These are phyloP conservation scores for Hypoxylon intermedium DNA, from an alignment of 495 filamentous ascomycete species.

Conservation along the genomic window DNA sequence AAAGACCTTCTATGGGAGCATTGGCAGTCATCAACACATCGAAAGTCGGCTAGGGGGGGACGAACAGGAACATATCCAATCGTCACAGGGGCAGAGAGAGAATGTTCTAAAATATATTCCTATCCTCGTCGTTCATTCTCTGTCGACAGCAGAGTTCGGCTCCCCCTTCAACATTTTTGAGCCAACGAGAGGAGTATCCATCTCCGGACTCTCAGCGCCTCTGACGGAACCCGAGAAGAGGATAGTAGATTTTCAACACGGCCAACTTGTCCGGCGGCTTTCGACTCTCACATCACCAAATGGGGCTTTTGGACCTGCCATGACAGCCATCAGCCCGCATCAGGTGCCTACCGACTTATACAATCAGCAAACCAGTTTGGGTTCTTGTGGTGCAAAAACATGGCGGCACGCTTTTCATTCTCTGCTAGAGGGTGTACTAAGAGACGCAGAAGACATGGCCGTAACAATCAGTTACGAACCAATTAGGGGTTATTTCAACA, in stretches of 20 bases:
- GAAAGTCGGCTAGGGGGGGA: neutral
- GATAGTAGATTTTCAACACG: slow-evolving; percentile 43
- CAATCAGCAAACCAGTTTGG: slow-evolving; percentile 4
- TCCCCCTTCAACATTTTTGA: slow-evolving; percentile 46
- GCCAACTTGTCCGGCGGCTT: slow-evolving; percentile 44
- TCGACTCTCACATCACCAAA: slow-evolving; percentile 47
- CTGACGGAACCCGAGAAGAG: slow-evolving; percentile 25
- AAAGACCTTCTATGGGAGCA: neutral
- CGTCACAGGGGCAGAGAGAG: slow-evolving; percentile 1
- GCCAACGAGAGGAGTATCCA: slow-evolving; percentile 32
- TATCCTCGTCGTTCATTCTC: slow-evolving; percentile 41
- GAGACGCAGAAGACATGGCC: slow-evolving; percentile 56
- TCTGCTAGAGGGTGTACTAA: slow-evolving; percentile 51
- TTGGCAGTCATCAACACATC: neutral
- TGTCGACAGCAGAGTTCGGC: slow-evolving; percentile 29
- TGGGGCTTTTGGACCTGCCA: slow-evolving; percentile 47
- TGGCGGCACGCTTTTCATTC: slow-evolving; percentile 57
- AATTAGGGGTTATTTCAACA: slow-evolving; percentile 47
- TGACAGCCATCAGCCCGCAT: slow-evolving; percentile 38
- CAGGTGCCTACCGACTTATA: neutral
- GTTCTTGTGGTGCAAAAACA: slow-evolving; percentile 35
- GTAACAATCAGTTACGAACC: slow-evolving; percentile 51
- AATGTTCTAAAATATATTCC: slow-evolving; percentile 41
- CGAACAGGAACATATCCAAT: neutral
- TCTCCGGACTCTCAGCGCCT: slow-evolving; percentile 38